These are phyloP conservation scores for Avena eriantha DNA, from an alignment of 176 grass and related monocot species.

Conservation along the genomic window DNA sequence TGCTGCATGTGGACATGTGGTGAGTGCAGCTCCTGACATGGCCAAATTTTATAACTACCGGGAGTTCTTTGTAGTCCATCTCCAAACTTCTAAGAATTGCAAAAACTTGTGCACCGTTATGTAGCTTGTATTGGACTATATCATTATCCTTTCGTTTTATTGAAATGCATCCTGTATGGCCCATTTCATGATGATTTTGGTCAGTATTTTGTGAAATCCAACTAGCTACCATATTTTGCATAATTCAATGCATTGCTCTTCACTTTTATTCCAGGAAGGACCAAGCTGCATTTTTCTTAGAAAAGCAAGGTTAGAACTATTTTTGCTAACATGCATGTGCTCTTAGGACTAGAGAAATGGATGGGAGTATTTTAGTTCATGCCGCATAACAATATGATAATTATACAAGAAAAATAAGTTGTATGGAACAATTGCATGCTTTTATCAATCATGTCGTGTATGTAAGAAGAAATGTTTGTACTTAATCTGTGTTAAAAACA, in stretches of 20 bases:
- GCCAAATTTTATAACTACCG: background rate
- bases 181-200: background rate
- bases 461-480: background rate
- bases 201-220: background rate
- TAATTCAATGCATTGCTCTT: background rate
- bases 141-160: background rate
- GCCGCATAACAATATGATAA: constrained; percentile 18
- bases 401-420: background rate
- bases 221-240: background rate
- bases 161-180: background rate
- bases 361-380: constrained; percentile 9
- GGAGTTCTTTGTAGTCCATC: background rate
- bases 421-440: background rate
- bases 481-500: background rate
- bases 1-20: constrained; percentile 16
- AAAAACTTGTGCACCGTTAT: background rate
- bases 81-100: background rate
- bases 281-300: background rate
- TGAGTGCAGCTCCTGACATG: background rate
- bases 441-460: background rate
- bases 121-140: background rate
- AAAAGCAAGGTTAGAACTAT: background rate
- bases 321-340: background rate
- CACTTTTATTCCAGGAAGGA: background rate
- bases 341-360: background rate